Evolutionary conservation across 1,284 basidiomycete genomes (phyloP), one percentile per base, ranked within the genome.

Genomic region (Gomphus sp.): DNA sequence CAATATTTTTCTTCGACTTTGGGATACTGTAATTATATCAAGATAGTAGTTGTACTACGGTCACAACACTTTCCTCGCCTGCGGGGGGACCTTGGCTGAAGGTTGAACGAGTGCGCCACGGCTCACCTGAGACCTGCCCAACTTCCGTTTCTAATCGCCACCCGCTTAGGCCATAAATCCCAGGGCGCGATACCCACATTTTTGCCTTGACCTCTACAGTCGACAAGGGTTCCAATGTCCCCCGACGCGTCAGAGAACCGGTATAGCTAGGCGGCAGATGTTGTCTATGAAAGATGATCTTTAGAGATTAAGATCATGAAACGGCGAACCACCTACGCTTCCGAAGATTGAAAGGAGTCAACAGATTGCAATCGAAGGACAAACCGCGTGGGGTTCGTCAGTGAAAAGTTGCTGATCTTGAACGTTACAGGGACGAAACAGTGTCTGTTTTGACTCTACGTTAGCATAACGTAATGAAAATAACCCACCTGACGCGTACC

Each of bases 81-180:
- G 68, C 62, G 41, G 69, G 68, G 16, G 77, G 71, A 55, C 75
- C 72, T 66, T 84, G 82, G 56, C 75, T 66, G 67, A 87, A 88
- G 41, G 74, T 75, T 61, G 77, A 77, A 60, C 74, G 67, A 22
- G 72, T 69, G 63, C 63, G 63, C 71, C 72, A 71, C 47, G 64
- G 18, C 25, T 63, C 61, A 12, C 55, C 48, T 43, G 45, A 41
- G 33, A 63, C 62, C 61, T 79, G 78, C 37, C 76, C 73, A 22
- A 91, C 80, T 63, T 85, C 79, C 0, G 80, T 84, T 65, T 88
- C 84, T 8, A 87, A 64, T 47, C 69, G 71, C 88, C 89, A 91
- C 2, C 79, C 76, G 49, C 76, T 76, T 7, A 89, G 69, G 5
- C 73, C 72, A 67, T 88, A 90, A 44, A 73, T 75, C n/a, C 88